Conservation (phyloP, 371 early-diverging fungal species). For the Choanephora cucurbitarum region DNA sequence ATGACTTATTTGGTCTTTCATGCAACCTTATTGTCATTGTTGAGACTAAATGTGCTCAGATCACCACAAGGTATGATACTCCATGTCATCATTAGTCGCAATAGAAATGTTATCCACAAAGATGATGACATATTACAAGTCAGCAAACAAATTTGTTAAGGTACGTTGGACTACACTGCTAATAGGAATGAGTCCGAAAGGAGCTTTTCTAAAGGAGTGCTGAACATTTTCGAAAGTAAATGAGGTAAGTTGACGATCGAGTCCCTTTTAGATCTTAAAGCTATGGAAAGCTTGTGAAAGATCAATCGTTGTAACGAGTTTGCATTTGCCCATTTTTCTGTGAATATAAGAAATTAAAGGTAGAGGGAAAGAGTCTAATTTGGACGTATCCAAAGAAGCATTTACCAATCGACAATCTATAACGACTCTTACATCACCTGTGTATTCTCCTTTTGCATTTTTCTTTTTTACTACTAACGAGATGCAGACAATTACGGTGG, state of each 20-base stretch:
- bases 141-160: background rate
- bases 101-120: conserved; percentile 10
- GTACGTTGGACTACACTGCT: conserved; percentile 2
- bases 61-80: background rate
- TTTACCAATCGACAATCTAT: background rate
- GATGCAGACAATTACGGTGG: too few species aligned
- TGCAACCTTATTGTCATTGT: too few species aligned
- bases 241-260: background rate
- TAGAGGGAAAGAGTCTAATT: background rate
- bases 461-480: conserved; percentile 5
- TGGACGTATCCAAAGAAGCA: background rate
- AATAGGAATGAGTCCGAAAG: background rate
- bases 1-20: too few species aligned
- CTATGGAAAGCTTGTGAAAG: background rate
- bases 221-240: background rate
- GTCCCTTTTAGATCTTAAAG: background rate
- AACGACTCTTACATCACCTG: background rate
- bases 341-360: background rate
- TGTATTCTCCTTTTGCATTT: background rate
- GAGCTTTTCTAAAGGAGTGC: background rate
- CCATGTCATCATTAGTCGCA: background rate
- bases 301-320: background rate
- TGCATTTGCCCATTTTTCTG: background rate
- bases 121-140: conserved; percentile 1
- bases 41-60: too few species aligned